Conservation (phyloP, 306 rosid genomes). For the Notholithocarpus densiflorus region DNA sequence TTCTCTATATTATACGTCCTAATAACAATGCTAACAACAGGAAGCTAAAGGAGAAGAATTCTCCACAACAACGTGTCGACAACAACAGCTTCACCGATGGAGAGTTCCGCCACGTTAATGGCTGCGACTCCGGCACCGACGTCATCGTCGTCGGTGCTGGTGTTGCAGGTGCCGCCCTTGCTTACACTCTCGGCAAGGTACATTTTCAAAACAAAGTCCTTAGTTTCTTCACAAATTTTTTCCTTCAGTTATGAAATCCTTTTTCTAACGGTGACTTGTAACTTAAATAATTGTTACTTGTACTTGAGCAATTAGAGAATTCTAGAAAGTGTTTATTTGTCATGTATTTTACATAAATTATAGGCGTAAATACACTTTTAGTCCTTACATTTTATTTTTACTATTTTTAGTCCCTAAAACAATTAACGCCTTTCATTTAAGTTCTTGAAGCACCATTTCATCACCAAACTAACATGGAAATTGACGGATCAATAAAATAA, state of each 20-base stretch:
- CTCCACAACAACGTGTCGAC: not conserved
- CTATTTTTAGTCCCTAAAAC: too few relatives aligned
- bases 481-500: too few relatives aligned
- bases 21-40: conserved; percentile 1
- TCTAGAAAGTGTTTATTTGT: too few relatives aligned
- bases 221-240: not conserved
- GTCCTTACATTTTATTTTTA: too few relatives aligned
- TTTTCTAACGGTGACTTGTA: too few relatives aligned
- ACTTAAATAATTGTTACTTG: too few relatives aligned
- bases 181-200: conserved; percentile 49
- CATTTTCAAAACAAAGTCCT: not conserved
- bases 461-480: too few relatives aligned
- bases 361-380: too few relatives aligned
- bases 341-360: too few relatives aligned
- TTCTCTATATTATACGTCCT: conserved; percentile 20
- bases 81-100: not conserved
- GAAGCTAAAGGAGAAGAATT: not conserved
- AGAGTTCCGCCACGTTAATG: not conserved
- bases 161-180: conserved; percentile 55
- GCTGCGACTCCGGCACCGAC: conserved; percentile 20
- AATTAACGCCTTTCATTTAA: too few relatives aligned
- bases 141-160: conserved; percentile 44
- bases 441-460: too few relatives aligned
- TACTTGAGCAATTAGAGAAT: not conserved
- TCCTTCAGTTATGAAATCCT: too few relatives aligned